Conservation (phyloP, 768 basidiomycete genomes). For the Xerocomellus chrysenteron region DNA sequence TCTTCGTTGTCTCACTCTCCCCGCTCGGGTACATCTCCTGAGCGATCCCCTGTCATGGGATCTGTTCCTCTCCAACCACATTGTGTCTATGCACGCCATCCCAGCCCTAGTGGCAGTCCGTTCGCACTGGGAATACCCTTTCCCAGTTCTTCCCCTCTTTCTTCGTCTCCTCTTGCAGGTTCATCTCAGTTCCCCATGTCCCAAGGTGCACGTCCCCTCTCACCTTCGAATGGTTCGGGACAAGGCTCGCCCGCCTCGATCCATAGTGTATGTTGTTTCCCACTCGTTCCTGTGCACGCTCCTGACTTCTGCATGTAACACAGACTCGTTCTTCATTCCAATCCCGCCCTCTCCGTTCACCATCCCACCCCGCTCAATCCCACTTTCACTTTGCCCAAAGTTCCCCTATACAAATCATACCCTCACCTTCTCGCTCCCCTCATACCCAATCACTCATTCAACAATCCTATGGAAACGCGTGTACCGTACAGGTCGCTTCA, state of each 20-base stretch:
- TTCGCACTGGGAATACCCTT: constrained; percentile 14
- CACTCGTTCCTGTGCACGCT: not conserved
- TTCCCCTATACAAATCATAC: not conserved
- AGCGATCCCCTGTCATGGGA: constrained; percentile 7
- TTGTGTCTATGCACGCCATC: constrained; percentile 5
- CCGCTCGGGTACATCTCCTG: constrained; percentile 7
- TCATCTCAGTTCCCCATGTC: not conserved
- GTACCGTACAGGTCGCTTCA: not conserved
- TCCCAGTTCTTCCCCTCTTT: constrained; percentile 6
- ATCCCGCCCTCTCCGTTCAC: not conserved
- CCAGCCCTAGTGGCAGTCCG: constrained; percentile 8
- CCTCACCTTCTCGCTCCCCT: constrained; percentile 8
- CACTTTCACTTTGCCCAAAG: constrained; percentile 1
- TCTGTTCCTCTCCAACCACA: constrained; percentile 1
- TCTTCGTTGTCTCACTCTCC: constrained; percentile 18
- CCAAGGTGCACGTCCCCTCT: not conserved
- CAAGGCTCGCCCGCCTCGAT: constrained; percentile 11
- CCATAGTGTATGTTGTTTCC: constrained; percentile 10
- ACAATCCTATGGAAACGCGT: constrained; percentile 7
- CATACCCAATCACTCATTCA: constrained; percentile 20
- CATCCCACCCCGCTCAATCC: constrained; percentile 5
- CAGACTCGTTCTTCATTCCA: constrained; percentile 9
- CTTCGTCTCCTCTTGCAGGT: constrained; percentile 12
- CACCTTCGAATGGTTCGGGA: constrained; percentile 6
- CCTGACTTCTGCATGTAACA: not conserved